phyloP scores from a whole-genome alignment of 2,329 filamentous ascomycete species.

The Cladobotryum mycophilum region DNA sequence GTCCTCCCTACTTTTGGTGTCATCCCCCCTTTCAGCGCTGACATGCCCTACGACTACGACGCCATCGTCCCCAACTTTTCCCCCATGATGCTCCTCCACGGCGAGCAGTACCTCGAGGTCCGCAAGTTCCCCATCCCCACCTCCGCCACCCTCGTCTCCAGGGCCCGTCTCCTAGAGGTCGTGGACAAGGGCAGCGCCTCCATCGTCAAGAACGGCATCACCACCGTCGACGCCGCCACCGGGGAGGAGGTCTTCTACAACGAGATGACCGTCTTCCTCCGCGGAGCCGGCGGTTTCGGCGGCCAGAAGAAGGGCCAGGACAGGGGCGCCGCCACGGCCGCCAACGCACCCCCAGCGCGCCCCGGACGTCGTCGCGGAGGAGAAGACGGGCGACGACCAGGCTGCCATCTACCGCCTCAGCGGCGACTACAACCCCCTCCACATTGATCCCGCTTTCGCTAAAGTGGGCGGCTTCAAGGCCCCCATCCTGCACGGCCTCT shows the following conservation, averaged over 20 bases:
- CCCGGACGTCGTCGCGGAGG: slow-evolving; percentile 78
- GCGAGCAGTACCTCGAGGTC: slow-evolving; percentile 96
- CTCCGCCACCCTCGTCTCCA: slow-evolving; percentile 66
- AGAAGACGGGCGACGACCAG: slow-evolving; percentile 82
- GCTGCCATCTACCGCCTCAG: slow-evolving; percentile 89
- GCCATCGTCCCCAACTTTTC: slow-evolving; percentile 92
- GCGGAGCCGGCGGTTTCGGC: slow-evolving; percentile 84
- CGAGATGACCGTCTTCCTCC: slow-evolving; percentile 86
- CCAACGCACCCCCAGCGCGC: slow-evolving; percentile 73
- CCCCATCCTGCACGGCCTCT: slow-evolving; percentile 94
- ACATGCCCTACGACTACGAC: slow-evolving; percentile 70
- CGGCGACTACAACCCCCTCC: slow-evolving; percentile 92
- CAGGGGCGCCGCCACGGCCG: slow-evolving; percentile 71
- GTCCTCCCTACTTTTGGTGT: slow-evolving; percentile 93
- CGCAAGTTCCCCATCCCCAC: slow-evolving; percentile 89
- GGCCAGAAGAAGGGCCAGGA: slow-evolving; percentile 71
- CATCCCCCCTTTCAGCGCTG: slow-evolving; percentile 84
- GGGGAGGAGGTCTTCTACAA: slow-evolving; percentile 96
- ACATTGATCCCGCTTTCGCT: slow-evolving; percentile 90
- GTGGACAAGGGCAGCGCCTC: slow-evolving; percentile 92
- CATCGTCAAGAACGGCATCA: slow-evolving; percentile 71
- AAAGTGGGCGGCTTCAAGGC: slow-evolving; percentile 92
- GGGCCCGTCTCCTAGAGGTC: slow-evolving; percentile 81
- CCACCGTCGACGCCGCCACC: slow-evolving; percentile 76
- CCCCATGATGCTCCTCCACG: slow-evolving; percentile 97